Evolutionary conservation across 495 filamentous ascomycete species (phyloP), one percentile per base, ranked within the genome.

Genomic region (Annulohypoxylon stygium): DNA sequence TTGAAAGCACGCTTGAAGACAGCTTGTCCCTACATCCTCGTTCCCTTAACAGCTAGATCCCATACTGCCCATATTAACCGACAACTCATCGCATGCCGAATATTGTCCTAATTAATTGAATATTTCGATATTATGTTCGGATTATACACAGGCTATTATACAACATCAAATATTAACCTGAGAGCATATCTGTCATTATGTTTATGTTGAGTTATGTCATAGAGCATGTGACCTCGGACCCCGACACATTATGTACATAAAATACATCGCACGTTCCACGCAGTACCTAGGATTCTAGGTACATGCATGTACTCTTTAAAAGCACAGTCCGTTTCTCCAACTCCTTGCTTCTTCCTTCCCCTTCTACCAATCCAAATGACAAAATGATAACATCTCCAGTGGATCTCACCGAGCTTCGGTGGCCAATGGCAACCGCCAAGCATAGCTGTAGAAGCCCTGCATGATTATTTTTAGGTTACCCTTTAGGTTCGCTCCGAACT

Each of bases 391-490:
- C 30, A 37, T 64, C 39, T 50, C 39, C 25, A 55, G 71, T 69
- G 66, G 50, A 23, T 33, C 41, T 3, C 14, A 60, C 61, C n/a
- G 26, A 75, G 45, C 63, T 63, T 47, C 47, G 12, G 9, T 34
- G 36, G 45, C 72, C 72, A 70, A 69, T 67, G 20, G 58, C 7
- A 14, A 60, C n/a, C 3, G 26, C 26, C 51, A 60, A 51, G 33
- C 36, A 12, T 62, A 64, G 51, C 43, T 47, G 8, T 30, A 30
- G 43, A 47, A 47, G 43, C 72, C 67, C 63, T 75, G 59, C 50
- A 14, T 45, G 39, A 54, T 70, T 75, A 75, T 75, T 75, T 74
- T 67, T 75, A 70, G 71, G 50, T 50, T 9, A 55, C 16, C 20
- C 43, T 48, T 61, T 34, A 36, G 61, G 48, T 74, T 25, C 20